Evolutionary conservation across 306 rosid species (phyloP), one percentile per base, ranked within the genome.

Genomic region (Mimosa pudica): DNA sequence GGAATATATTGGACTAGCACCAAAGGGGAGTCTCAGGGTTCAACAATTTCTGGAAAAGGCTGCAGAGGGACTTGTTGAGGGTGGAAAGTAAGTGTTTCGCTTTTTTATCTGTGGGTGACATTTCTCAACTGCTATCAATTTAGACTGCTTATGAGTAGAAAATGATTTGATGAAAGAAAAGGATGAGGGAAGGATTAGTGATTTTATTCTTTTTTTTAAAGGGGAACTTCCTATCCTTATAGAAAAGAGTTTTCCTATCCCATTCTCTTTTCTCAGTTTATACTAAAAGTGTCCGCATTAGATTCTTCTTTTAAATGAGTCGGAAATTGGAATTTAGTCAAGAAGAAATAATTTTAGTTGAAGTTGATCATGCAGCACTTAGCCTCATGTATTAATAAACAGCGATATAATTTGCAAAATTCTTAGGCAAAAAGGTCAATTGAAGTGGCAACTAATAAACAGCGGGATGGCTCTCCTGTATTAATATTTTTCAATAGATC

Each of bases 1-100:
- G 32, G 99, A 93, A 82, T 89, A 54, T 80, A 77, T 84, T 77
- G 87, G 98, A 80, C 81, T 95, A 58, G 99, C 99, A 65, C 99
- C 99, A 35, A 84, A 86, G 85, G 99, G 99, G 71, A 95, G 99
- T 84, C 92, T 57, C 76, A 90, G 98, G 81, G 98, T 95, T 84
- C 99, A 95, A 86, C 85, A 87, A 58, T 93, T 95, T 77, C 91
- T 93, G 17, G 98, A 93, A 90, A 82, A 91, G 81, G 99, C 99
- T 65, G 97, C 98, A 30, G 98, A 86, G 80, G 97, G 96, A 60
- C 92, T 95, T 16, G 98, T 91, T 61, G 99, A 82, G 74, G 99
- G 99, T 48, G 99, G 97, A 93, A 93, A 91, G 99, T 95, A 88
- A 93, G 98, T 95, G n/a, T 79, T 62, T 16, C 75, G 17, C 30